Evolutionary conservation across 164 flowering plant species (phyloP), one percentile per base, ranked within the genome.

Genomic region (Tetracentron sinense): DNA sequence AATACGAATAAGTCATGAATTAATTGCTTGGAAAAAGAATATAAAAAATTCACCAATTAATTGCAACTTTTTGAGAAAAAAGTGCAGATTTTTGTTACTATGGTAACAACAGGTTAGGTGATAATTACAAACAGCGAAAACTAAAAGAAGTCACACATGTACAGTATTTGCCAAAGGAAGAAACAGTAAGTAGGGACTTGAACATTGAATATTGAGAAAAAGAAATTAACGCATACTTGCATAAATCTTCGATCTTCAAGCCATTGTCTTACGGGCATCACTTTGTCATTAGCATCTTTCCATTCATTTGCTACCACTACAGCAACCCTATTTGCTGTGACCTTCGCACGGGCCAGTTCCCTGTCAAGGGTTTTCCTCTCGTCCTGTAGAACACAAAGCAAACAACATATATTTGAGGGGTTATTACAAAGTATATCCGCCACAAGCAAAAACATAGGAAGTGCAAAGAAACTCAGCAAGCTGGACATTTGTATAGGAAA

Each of bases 251-350:
- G 87, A 48, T 93, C 96, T 60, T 93, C 98, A 69, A 90, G 88
- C 98, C 98, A 93, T 65, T 93, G 98, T 64, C 78, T 93, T 42
- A 93, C 98, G 58, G 97, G 98, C 98, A 95, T 94, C 57, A 94
- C 99, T 72, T 94, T 94, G 78, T 94, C 97, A 78, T 85, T 94
- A 47, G 87, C 85, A 79, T 91, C 97, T 79, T 94, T 94, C 99
- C 99, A 94, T 25, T 61, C 64, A 61, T 46, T 61, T 12, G 64
- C 64, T 5, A 61, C 64, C 3, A 61, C 64, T 6, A 31, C 28
- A 7, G 64, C 64, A 7, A 61, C 64, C 11, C 64, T 2, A 25
- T 61, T 61, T 44, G 64, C 64, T 6, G 53, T 42, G 4, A 61
- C 64, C 46, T 61, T 61, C 46, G 53, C 59, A 1, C 59, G 35